Conservation (phyloP, 352 stramenopile species). For the Globisporangium abappressorium region DNA sequence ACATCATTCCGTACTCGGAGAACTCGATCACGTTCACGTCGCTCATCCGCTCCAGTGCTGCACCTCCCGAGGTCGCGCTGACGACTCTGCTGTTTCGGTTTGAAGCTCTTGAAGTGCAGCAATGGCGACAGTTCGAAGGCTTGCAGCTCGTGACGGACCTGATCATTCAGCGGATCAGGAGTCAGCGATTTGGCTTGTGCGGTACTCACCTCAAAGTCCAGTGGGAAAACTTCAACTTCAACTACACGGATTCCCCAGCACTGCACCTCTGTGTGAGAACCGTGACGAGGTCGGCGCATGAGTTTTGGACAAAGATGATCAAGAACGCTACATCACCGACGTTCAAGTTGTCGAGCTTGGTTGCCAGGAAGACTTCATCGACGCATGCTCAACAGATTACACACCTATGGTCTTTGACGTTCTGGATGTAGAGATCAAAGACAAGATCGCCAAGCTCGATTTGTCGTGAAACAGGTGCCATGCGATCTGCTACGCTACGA, state of each 20-base stretch:
- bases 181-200: not conserved
- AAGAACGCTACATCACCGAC: not conserved
- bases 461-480: not conserved
- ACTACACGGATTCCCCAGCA: not conserved
- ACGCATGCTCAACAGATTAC: not conserved
- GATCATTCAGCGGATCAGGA: not conserved
- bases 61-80: not conserved
- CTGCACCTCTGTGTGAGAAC: not conserved
- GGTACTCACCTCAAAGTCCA: constrained; percentile 1
- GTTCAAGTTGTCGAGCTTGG: not conserved
- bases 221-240: constrained; percentile 5
- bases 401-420: not conserved
- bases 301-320: not conserved
- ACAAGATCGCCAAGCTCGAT: not conserved
- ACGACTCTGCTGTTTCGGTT: not conserved
- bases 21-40: not conserved
- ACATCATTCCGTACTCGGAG: not conserved
- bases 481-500: not conserved
- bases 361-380: not conserved
- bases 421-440: not conserved
- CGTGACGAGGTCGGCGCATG: not conserved
- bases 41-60: not conserved
- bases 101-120: constrained; percentile 1
- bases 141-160: not conserved
- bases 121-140: not conserved